Evolutionary conservation across 1,284 basidiomycete species (phyloP), one percentile per base, ranked within the genome.

Genomic region (Heliocybe sulcata): DNA sequence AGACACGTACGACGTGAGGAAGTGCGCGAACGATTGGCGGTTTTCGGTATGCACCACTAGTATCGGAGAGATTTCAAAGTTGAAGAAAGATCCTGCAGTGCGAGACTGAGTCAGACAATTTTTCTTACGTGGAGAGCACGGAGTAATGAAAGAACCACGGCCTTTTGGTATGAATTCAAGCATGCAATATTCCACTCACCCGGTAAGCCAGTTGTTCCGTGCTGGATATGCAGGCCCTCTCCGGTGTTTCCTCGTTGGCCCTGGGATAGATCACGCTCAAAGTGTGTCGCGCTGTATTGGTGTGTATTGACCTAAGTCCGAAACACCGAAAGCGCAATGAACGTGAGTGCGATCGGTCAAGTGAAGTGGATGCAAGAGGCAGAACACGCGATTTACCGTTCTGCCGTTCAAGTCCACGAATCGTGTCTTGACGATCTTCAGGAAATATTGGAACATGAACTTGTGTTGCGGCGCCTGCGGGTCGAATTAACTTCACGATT

Each of bases 61-160:
- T 66, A 98, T 92, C 1, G 94, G 95, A n/a, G 93, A 96, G 66
- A 99, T 98, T 68, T 99, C 97, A 69, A 90, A 96, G 75, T 95
- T 98, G 83, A 97, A 90, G 76, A 94, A 97, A 19, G 88, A 86
- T 45, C 91, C 86, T 81, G 45, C 35, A 55, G 27, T 25, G 10
- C 50, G 16, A 12, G 35, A 25, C 8, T 16, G 47, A 8, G 27
- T 25, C 22, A 26, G 47, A 49, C 16, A 25, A 6, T 22, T 49
- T 16, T 42, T 42, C 19, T 20, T 42, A n/a, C 29, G 29, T 42
- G 19, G 38, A 42, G 12, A 20, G 19, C 19, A 10, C 2, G 45
- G 23, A 19, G 35, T 12, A 25, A 22, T 14, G n/a, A 19, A 45
- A 55, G 33, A 25, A 49, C 47, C 47, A 45, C 42, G 16, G 42